Base-by-base conservation (phyloP, 2,329 filamentous ascomycete genomes). In the Aureobasidium sp. region DNA sequence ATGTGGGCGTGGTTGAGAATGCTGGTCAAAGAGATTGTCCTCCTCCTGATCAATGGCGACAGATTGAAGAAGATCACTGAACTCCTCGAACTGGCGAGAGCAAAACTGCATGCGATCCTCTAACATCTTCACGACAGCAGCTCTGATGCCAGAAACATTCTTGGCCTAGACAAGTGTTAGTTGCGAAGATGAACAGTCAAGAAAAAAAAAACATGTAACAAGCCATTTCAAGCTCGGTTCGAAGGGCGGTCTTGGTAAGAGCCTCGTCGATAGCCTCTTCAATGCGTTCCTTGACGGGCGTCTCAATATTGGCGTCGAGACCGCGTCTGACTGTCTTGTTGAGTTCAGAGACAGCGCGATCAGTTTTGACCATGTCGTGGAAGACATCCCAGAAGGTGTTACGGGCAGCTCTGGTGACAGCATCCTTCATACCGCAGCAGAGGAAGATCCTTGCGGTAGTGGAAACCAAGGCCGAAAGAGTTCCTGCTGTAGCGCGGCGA, bases 401-500 rank as follows among this genome's bases (percentile, higher is more conserved):
- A 4, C 24, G 24, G 24, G 24, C 24, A 24, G 24, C 24, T 4
- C 2, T 24, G 4, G 24, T 4, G 24, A 24, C 24, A 24, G 24
- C 24, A 24, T 24, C 24, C 24, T 24, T 24, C 24, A 24, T 24
- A 24, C 24, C 40, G 40, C 40, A 24, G 40, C 40, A 44, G 9
- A 44, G 19, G 19, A 24, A 44, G n/a, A 8, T 89, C 91, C 57
- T 85, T 84, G 61, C 88, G 85, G 52, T 87, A 24, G 64, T 89
- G 86, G 70, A 91, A 87, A 8, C 90, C 85, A 17, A 86, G 83
- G 67, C 86, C 84, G 60, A 88, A 84, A 70, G 89, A 87, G 17
- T 85, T 85, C 49, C 87, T 86, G 12, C 44, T 29, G 44, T 14
- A 29, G 66, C 89, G 88, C 5, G 91, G 90, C 2, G 90, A 90